A percentile compares a stretch with the other conserved stretches of the same genome.
phyloP scores from a whole-genome alignment of 257 asterid species.

The Eucommia ulmoides region DNA sequence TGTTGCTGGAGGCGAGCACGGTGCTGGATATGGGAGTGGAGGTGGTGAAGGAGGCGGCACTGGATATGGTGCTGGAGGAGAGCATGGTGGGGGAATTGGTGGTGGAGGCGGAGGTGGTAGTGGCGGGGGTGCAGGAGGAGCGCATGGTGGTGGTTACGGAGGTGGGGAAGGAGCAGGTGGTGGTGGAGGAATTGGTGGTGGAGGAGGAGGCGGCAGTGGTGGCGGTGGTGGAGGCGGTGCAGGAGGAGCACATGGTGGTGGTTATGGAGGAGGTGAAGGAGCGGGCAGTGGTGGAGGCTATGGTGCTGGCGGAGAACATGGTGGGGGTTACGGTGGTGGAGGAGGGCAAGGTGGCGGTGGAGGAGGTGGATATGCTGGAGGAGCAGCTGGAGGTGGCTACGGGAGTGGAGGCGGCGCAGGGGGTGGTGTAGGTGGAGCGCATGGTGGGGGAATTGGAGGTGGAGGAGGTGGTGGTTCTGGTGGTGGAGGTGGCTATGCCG shows the following conservation, averaged over 20 bases:
- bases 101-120: too few relatives aligned
- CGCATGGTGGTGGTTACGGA: too few relatives aligned
- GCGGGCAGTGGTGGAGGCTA: background rate
- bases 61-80: slow-evolving; percentile 3
- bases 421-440: slow-evolving; percentile 15
- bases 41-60: slow-evolving; percentile 10
- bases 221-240: slow-evolving; percentile 11
- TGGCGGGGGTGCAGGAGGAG: too few relatives aligned
- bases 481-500: slow-evolving; percentile 15
- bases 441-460: slow-evolving; percentile 10
- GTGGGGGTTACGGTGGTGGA: slow-evolving; percentile 19
- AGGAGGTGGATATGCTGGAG: slow-evolving; percentile 6
- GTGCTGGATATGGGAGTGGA: slow-evolving; percentile 3
- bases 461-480: slow-evolving; percentile 12
- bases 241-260: slow-evolving; percentile 17
- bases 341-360: slow-evolving; percentile 16
- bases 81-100: slow-evolving; percentile 2
- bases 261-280: slow-evolving; percentile 14
- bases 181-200: too few relatives aligned
- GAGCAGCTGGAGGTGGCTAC: slow-evolving; percentile 7
- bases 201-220: slow-evolving; percentile 6
- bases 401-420: slow-evolving; percentile 20
- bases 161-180: too few relatives aligned
- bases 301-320: slow-evolving; percentile 12
- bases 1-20: slow-evolving; percentile 3